Evolutionary conservation across 345 rosid genomes (phyloP).

Genomic region (Acer campestre): DNA sequence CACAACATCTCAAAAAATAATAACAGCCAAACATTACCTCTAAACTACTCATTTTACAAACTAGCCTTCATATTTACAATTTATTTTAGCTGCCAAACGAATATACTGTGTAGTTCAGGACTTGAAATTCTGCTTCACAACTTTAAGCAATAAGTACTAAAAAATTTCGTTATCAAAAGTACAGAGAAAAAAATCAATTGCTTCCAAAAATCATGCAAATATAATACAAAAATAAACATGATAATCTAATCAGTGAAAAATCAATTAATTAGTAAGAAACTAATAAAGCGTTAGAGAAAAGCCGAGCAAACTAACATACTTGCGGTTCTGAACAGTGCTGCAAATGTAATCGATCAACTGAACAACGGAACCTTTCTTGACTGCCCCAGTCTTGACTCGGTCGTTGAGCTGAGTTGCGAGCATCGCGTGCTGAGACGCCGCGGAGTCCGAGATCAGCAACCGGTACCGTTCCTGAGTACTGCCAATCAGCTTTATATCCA

Average conservation of each 20-base stretch:
- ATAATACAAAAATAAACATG: no score
- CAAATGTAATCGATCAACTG: slow-evolving; percentile 88
- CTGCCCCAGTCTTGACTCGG: slow-evolving; percentile 54
- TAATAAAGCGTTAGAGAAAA: neutral
- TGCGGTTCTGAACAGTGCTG: slow-evolving; percentile 69
- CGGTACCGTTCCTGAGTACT: slow-evolving; percentile 74
- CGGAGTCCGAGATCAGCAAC: slow-evolving; percentile 67
- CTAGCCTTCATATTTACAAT: neutral
- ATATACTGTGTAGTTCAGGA: neutral
- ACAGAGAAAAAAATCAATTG: neutral
- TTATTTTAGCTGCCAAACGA: neutral
- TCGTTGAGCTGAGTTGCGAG: slow-evolving; percentile 83
- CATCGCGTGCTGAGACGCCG: slow-evolving; percentile 73
- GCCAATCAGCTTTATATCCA: slow-evolving; percentile 66
- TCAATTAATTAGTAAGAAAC: neutral
- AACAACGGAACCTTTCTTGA: slow-evolving; percentile 77
- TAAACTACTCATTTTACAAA: neutral
- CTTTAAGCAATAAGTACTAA: neutral
- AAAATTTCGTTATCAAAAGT: neutral
- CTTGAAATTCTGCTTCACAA: neutral
- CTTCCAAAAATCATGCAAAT: neutral
- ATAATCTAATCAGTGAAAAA: no score
- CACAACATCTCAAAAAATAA: no score
- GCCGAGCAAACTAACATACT: slow-evolving; percentile 29
- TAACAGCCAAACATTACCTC: neutral